phyloP scores from a whole-genome alignment of 495 filamentous ascomycete genomes.

The Annulohypoxylon stygium region DNA sequence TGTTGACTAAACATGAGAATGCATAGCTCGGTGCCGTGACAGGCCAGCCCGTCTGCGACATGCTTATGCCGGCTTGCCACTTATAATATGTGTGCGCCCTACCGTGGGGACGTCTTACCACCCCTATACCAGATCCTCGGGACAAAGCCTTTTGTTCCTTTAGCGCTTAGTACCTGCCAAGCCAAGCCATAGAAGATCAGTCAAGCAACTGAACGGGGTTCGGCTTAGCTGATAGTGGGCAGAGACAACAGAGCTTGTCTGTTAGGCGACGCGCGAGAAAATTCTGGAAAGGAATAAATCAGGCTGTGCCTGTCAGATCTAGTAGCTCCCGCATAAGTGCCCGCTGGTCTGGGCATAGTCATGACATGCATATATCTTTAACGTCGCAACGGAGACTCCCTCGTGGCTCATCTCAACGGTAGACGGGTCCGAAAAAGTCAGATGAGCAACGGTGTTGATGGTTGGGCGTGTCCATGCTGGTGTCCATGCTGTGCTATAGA shows the following conservation, averaged over 20 bases:
- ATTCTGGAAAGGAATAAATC: slow-evolving; percentile 7
- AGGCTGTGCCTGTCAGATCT: slow-evolving; percentile 35
- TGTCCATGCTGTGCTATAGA: slow-evolving; percentile 6
- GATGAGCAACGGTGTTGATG: slow-evolving; percentile 8
- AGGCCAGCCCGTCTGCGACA: slow-evolving; percentile 5
- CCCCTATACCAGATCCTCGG: slow-evolving; percentile 41
- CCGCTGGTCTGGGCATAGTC: slow-evolving; percentile 21
- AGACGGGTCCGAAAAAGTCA: slow-evolving; percentile 26
- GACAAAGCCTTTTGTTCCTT: slow-evolving; percentile 29
- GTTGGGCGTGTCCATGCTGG: not conserved
- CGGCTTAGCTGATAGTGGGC: slow-evolving; percentile 24
- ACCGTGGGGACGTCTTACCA: slow-evolving; percentile 32
- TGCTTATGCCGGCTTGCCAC: slow-evolving; percentile 24
- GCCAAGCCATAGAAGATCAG: slow-evolving; percentile 18
- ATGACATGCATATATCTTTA: slow-evolving; percentile 34
- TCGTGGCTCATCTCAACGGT: slow-evolving; percentile 25
- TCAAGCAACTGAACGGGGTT: slow-evolving; percentile 35
- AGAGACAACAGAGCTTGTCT: slow-evolving; percentile 34
- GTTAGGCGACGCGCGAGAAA: slow-evolving; percentile 2
- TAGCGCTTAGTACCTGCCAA: slow-evolving; percentile 38
- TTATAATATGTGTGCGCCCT: slow-evolving; percentile 29
- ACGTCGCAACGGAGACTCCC: slow-evolving; percentile 24
- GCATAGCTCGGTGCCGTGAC: slow-evolving; percentile 21
- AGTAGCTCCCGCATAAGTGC: slow-evolving; percentile 15
- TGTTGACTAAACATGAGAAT: slow-evolving; percentile 41